phyloP scores from a whole-genome alignment of 345 rosid genomes.

The Mangifera indica region DNA sequence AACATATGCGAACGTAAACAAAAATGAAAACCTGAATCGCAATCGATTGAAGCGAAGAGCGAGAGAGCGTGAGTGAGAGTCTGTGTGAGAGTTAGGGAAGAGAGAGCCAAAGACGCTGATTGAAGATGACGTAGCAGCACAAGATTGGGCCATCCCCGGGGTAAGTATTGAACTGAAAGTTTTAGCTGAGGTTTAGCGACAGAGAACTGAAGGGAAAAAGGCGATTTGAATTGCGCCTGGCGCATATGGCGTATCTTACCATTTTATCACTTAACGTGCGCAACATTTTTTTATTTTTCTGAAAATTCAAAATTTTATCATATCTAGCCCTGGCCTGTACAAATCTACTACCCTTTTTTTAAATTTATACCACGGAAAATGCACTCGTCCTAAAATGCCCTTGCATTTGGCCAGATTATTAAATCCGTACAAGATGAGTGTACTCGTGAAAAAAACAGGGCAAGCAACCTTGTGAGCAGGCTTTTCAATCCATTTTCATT shows the following conservation, averaged over 20 bases:
- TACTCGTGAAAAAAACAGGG: too few species aligned
- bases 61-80: not conserved
- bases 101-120: not conserved
- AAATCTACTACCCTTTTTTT: too few species aligned
- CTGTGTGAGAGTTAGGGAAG: not conserved
- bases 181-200: not conserved
- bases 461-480: too few species aligned
- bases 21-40: not conserved
- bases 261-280: not conserved
- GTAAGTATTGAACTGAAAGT: not conserved
- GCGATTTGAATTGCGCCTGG: too few species aligned
- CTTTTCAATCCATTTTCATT: too few species aligned
- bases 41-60: constrained; percentile 12
- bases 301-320: too few species aligned
- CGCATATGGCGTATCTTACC: not conserved
- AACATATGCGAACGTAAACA: not conserved
- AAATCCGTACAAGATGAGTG: too few species aligned
- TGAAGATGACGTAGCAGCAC: constrained; percentile 17
- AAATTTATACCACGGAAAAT: too few species aligned
- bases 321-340: too few species aligned
- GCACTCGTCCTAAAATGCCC: too few species aligned
- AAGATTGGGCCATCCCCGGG: constrained; percentile 14
- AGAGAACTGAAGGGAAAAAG: too few species aligned
- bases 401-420: too few species aligned
- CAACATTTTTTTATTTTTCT: not conserved